Base-by-base conservation (phyloP, 345 rosid species). In the Cardamine chenopodiifolia region DNA sequence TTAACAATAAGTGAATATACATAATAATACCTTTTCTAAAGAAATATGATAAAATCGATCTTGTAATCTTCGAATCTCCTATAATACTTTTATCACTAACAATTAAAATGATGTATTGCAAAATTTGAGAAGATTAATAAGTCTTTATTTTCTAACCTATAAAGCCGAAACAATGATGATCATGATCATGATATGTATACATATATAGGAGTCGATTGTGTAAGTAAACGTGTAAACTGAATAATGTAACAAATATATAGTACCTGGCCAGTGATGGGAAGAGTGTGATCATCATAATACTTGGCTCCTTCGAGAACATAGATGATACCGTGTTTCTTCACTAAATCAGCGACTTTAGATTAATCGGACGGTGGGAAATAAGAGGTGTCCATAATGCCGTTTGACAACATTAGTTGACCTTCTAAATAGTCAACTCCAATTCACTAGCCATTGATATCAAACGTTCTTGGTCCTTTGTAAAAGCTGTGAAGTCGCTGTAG, bases 261-360 rank as follows among this genome's bases (percentile, higher is more conserved):
- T 55, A 89, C 96, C 89, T 73, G 48, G 50, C 47, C 63, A 4
- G 78, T 55, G 6, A 73, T 71, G 26, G 61, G 59, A 76, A 74
- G 78, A 60, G 79, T 82, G 34, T 28, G 52, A 45, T 85, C 86
- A 77, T 85, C 87, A 62, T 84, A 86, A 82, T 91, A 86, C 78
- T 90, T 95, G 78, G 88, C 99, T 74, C 84, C 77, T 79, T 95
- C 99, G 53, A 95, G 83, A 71, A 96, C 90, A 75, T 80, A 95
- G 71, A 90, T 80, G 69, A 90, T 81, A 64, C 81, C 70, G 47
- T 84, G 78, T 10, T 56, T 74, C 45, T 78, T 74, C 31, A 86
- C 80, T 7, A 84, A 73, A 53, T 86, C 85, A 62, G 22, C 73
- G 37, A 90, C 78, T 79, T 70, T 83, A 15, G 86, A 71, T 48